Conservation (phyloP, 1,284 basidiomycete species). For the Flammula alnicola region DNA sequence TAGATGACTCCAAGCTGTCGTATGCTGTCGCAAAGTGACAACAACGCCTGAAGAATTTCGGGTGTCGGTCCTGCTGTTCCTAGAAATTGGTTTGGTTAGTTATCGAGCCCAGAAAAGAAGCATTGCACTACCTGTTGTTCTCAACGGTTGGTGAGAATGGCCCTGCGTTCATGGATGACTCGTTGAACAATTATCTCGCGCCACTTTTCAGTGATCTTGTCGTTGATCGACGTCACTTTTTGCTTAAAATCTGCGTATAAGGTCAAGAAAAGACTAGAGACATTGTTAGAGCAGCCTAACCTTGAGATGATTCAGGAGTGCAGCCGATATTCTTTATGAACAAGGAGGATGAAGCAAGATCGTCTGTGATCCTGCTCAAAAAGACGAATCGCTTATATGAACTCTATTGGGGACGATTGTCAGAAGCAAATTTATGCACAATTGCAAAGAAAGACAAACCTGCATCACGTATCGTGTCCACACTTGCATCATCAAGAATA, state of each 20-base stretch:
- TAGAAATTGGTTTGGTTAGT: neutral
- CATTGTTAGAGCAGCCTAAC: slow-evolving; percentile 3
- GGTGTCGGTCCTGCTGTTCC: slow-evolving; percentile 51
- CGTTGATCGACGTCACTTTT: slow-evolving; percentile 18
- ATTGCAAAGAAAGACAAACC: no score
- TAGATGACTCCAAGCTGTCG: slow-evolving; percentile 55
- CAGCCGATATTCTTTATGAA: slow-evolving; percentile 25
- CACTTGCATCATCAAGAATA: slow-evolving; percentile 41
- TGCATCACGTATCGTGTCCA: slow-evolving; percentile 33
- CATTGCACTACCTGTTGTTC: slow-evolving; percentile 3
- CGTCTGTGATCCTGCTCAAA: slow-evolving; percentile 18
- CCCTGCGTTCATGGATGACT: slow-evolving; percentile 16
- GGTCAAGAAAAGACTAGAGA: neutral
- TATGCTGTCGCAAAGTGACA: slow-evolving; percentile 56
- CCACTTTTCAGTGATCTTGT: slow-evolving; percentile 26
- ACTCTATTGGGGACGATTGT: no score
- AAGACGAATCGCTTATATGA: slow-evolving; percentile 21
- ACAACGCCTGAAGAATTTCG: slow-evolving; percentile 55
- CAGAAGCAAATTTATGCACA: no score
- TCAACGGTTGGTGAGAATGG: slow-evolving; percentile 6
- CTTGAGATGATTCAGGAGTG: slow-evolving; percentile 12
- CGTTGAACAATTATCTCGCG: slow-evolving; percentile 17
- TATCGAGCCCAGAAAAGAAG: neutral
- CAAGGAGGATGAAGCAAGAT: slow-evolving; percentile 20
- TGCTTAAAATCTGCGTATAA: slow-evolving; percentile 24